Conservation (phyloP, 371 early-diverging fungal species). For the Haplosporangium sp. region DNA sequence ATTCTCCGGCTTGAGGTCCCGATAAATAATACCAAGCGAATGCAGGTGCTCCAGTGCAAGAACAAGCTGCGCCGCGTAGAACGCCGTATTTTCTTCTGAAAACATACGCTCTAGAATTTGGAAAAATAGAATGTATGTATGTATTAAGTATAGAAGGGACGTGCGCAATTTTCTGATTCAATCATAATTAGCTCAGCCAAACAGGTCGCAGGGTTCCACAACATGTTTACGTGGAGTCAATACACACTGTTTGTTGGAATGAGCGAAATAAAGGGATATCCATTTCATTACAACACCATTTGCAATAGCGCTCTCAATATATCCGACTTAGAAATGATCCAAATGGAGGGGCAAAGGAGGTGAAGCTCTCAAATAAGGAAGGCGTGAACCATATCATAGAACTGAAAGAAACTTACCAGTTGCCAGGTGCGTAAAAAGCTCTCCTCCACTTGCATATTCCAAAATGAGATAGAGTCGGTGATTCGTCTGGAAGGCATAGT, state of each 20-base stretch:
- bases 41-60: constrained; percentile 92
- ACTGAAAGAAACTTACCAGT: constrained; percentile 53
- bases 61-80: constrained; percentile 90
- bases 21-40: constrained; percentile 86
- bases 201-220: constrained; percentile 10
- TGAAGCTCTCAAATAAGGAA: background rate
- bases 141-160: constrained; percentile 1
- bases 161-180: constrained; percentile 1
- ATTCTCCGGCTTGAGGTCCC: constrained; percentile 92
- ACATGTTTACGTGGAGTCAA: constrained; percentile 8
- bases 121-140: background rate
- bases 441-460: constrained; percentile 99
- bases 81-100: constrained; percentile 78
- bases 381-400: too few relatives aligned
- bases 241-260: background rate
- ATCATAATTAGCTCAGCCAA: constrained; percentile 16
- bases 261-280: background rate
- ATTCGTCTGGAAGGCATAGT: constrained; percentile 94
- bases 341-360: background rate
- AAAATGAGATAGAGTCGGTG: constrained; percentile 91
- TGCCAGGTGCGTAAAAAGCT: constrained; percentile 95
- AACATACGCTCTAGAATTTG: constrained; percentile 81
- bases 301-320: background rate
- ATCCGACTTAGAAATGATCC: background rate
- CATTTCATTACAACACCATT: background rate